Percentiles rank a stretch among this genome's conserved stretches.
phyloP scores from a whole-genome alignment of 2,329 filamentous ascomycete species.

The Plectosphaerella cucumerina region DNA sequence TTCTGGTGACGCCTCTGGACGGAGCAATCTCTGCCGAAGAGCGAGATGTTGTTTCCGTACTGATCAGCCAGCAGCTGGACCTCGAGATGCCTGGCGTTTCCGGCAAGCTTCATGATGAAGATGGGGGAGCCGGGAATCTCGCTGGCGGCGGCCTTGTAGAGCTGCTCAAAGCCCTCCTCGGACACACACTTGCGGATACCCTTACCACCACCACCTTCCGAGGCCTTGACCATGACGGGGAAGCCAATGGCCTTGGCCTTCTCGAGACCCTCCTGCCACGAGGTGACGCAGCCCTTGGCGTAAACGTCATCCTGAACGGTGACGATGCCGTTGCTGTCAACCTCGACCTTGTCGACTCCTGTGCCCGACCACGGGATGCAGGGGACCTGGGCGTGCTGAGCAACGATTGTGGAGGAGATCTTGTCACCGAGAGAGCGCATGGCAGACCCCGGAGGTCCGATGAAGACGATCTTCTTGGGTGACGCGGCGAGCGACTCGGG shows the following conservation, averaged over 20 bases:
- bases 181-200: constrained; percentile 92
- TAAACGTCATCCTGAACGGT: constrained; percentile 86
- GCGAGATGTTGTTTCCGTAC: constrained; percentile 99
- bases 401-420: constrained; percentile 98
- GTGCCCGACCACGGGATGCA: constrained; percentile 99
- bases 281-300: constrained; percentile 83
- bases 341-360: constrained; percentile 74
- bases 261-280: constrained; percentile 82
- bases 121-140: constrained; percentile 98
- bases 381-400: constrained; percentile 91
- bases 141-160: constrained; percentile 94
- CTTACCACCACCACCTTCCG: constrained; percentile 97
- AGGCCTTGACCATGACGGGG: constrained; percentile 99
- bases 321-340: constrained; percentile 82
- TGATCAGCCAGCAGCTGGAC: constrained; percentile 97
- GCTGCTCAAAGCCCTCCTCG: constrained; percentile 77
- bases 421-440: constrained; percentile 99
- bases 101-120: constrained; percentile 99
- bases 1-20: constrained; percentile 98
- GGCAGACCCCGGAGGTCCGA: constrained; percentile 92
- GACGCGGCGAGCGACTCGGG: constrained; percentile 94
- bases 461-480: constrained; percentile 98
- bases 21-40: constrained; percentile 97
- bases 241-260: constrained; percentile 91
- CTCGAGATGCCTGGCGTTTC: constrained; percentile 93